These are phyloP conservation scores for Klebsormidium nitens DNA, from an alignment of 139 green algal species.

Conservation along the genomic window DNA sequence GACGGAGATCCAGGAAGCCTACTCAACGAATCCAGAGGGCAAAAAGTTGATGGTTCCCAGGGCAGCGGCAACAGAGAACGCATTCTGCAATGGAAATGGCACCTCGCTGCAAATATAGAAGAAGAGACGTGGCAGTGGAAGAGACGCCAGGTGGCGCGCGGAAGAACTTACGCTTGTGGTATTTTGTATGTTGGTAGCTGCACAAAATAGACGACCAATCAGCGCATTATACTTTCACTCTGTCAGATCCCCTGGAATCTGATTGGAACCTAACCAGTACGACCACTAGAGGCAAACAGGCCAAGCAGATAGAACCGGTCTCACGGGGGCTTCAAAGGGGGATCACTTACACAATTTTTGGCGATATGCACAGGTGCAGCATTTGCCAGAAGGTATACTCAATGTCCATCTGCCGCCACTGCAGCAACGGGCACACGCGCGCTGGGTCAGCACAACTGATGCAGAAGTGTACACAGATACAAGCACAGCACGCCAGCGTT, in stretches of 20 bases:
- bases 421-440: background rate
- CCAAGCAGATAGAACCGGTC: too few species aligned
- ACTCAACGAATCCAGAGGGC: background rate
- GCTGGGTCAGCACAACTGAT: background rate
- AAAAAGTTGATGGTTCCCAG: background rate
- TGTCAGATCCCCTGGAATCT: background rate
- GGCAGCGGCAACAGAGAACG: background rate
- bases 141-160: too few species aligned
- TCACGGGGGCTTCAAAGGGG: too few species aligned
- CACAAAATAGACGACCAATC: background rate
- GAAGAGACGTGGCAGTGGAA: too few species aligned
- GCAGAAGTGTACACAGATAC: slow-evolving; percentile 14
- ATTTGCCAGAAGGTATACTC: slow-evolving; percentile 96
- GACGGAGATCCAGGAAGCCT: background rate
- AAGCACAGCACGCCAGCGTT: too few species aligned
- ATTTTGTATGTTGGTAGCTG: slow-evolving; percentile 91
- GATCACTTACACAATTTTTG: slow-evolving; percentile 83
- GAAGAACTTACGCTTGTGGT: slow-evolving; percentile 70
- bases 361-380: slow-evolving; percentile 82
- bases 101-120: background rate
- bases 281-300: too few species aligned
- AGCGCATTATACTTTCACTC: too few species aligned
- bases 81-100: background rate
- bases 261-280: too few species aligned
- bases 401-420: slow-evolving; percentile 67